Evolutionary conservation across 2,329 filamentous ascomycete genomes (phyloP).

Genomic region (Myriosclerotinia curreyana): DNA sequence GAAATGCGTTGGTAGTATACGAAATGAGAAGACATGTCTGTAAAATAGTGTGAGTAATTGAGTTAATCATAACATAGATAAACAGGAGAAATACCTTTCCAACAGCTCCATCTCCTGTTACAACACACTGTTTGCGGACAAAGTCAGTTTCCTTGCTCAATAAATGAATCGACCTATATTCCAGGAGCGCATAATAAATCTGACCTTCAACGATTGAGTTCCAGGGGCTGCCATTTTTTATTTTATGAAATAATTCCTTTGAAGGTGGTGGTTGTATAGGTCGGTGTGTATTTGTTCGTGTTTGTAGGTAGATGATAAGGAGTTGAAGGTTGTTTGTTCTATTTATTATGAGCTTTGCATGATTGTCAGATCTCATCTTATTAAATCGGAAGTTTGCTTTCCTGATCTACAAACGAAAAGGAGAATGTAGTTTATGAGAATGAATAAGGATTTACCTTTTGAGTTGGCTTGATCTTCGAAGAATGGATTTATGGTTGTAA

Average conservation of each 20-base stretch:
- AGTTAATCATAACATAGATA: background rate
- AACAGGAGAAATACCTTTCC: conserved; percentile 70
- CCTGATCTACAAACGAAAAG: too few species aligned
- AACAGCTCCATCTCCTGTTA: conserved; percentile 98
- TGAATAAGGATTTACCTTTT: too few species aligned
- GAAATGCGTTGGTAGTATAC: conserved; percentile 98
- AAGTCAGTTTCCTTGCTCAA: conserved; percentile 8
- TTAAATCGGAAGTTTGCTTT: too few species aligned
- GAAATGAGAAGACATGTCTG: conserved; percentile 99
- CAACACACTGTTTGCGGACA: conserved; percentile 71
- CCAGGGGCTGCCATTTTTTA: conserved; percentile 16
- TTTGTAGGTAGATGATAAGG: too few species aligned
- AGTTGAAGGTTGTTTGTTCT: background rate
- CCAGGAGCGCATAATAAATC: conserved; percentile 4
- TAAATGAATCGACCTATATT: background rate
- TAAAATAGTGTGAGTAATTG: conserved; percentile 27
- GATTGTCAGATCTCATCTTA: too few species aligned
- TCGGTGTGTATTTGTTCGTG: background rate
- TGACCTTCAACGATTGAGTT: conserved; percentile 23
- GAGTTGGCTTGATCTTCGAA: too few species aligned
- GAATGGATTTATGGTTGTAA: too few species aligned
- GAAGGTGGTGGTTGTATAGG: background rate
- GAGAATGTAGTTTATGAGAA: too few species aligned
- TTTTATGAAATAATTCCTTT: background rate
- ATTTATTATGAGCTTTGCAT: background rate